Percentiles rank a stretch among this genome's conserved stretches.
These are phyloP conservation scores for Candida sphagnicola DNA, from an alignment of 805 yeast genomes.

Conservation along the genomic window DNA sequence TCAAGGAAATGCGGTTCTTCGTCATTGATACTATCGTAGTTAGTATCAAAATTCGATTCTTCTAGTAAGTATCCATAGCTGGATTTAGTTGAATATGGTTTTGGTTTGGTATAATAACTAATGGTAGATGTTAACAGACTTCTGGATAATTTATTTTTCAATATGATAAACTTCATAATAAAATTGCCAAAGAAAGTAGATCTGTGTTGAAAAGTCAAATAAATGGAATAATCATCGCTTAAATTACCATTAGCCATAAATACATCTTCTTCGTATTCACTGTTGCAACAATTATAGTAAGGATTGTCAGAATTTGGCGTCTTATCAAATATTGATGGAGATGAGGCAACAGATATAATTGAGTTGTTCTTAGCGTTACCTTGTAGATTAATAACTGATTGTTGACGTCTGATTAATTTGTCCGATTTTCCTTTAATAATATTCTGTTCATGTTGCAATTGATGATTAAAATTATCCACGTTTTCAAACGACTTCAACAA, in stretches of 20 bases:
- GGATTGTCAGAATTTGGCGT: neutral
- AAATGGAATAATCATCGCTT: conserved; percentile 17
- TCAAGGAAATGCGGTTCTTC: conserved; percentile 22
- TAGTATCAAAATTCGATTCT: conserved; percentile 1
- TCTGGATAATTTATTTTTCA: conserved; percentile 15
- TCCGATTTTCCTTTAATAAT: conserved; percentile 19
- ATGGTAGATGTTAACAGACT: conserved; percentile 1
- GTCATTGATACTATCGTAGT: conserved; percentile 33
- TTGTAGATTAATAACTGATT: conserved; percentile 9
- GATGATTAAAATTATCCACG: conserved; percentile 26
- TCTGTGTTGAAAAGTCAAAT: conserved; percentile 14
- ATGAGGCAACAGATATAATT: neutral
- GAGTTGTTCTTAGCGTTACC: neutral
- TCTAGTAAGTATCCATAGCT: neutral
- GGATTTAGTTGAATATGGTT: neutral
- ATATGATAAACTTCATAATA: conserved; percentile 17
- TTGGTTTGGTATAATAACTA: conserved; percentile 6
- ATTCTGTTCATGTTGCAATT: conserved; percentile 21
- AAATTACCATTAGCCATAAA: conserved; percentile 2
- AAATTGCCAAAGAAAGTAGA: conserved; percentile 15
- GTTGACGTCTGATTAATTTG: conserved; percentile 21
- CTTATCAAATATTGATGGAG: conserved; percentile 1
- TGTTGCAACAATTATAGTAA: neutral
- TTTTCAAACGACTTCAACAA: conserved; percentile 36
- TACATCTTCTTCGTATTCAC: conserved; percentile 10